Conservation (phyloP, 345 rosid genomes). For the Hevea brasiliensis region DNA sequence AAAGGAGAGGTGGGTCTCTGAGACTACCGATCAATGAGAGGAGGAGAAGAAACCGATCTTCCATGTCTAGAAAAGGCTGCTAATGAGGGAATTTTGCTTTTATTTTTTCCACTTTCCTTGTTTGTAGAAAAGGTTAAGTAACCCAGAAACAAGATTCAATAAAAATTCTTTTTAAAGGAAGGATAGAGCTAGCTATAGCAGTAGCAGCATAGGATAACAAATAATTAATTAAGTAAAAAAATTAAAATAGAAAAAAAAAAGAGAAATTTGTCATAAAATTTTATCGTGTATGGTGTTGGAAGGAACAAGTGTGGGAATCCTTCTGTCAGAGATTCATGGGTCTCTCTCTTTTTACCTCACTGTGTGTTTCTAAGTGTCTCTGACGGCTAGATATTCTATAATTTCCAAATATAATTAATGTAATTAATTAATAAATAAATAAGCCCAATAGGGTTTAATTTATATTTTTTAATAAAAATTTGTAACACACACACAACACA, state of each 20-base stretch:
- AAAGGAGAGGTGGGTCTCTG: neutral
- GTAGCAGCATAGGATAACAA: no score
- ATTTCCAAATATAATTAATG: no score
- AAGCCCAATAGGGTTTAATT: no score
- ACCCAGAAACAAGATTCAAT: conserved; percentile 5
- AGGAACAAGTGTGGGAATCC: conserved; percentile 41
- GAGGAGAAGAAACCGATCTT: conserved; percentile 7
- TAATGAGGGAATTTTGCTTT: conserved; percentile 4
- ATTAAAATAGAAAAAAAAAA: conserved; percentile 18
- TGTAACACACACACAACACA: no score
- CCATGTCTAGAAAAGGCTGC: conserved; percentile 31
- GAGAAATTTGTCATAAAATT: neutral
- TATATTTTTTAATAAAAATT: no score
- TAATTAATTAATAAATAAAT: no score
- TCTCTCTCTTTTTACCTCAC: neutral
- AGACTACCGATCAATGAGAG: no score
- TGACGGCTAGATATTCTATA: conserved; percentile 17
- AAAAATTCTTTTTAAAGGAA: neutral
- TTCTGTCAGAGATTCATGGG: conserved; percentile 31
- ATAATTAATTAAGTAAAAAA: neutral
- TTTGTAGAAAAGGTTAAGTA: conserved; percentile 27
- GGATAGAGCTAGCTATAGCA: no score
- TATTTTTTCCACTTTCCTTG: conserved; percentile 19
- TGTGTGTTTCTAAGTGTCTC: conserved; percentile 26
- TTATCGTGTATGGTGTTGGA: conserved; percentile 42